These are phyloP conservation scores for Pleurotus eryngii DNA, from an alignment of 768 basidiomycete species.

Conservation along the genomic window DNA sequence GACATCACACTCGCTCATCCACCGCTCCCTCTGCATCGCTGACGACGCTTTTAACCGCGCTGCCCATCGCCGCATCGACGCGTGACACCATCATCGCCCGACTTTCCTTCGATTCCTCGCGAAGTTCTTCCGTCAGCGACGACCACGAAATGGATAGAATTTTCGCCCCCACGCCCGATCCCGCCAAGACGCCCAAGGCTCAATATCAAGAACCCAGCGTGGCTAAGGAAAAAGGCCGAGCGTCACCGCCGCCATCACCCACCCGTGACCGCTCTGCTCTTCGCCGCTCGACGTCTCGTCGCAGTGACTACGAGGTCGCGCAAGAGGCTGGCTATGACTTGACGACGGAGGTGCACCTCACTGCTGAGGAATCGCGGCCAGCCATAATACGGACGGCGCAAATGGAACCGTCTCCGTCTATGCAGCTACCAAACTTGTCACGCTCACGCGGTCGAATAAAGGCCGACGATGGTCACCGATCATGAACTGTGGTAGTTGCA, in stretches of 20 bases:
- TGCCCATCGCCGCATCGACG: constrained; percentile 50
- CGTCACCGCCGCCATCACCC: neutral
- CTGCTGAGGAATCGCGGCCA: constrained; percentile 16
- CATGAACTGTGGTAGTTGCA: neutral
- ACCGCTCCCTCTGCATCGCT: constrained; percentile 25
- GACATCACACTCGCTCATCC: constrained; percentile 6
- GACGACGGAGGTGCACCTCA: neutral
- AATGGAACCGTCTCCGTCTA: constrained; percentile 50
- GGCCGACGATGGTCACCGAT: neutral
- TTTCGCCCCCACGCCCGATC: constrained; percentile 14
- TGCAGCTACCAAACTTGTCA: constrained; percentile 38
- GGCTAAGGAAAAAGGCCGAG: neutral
- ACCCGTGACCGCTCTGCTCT: constrained; percentile 4
- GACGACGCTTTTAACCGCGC: constrained; percentile 40
- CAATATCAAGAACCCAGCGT: constrained; percentile 3
- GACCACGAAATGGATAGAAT: constrained; percentile 46
- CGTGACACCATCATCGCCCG: constrained; percentile 53
- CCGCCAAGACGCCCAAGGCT: constrained; percentile 14
- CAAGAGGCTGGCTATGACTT: neutral
- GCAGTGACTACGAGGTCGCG: constrained; percentile 1
- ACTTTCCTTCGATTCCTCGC: constrained; percentile 46
- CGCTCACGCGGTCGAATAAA: no score
- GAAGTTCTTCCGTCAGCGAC: constrained; percentile 27
- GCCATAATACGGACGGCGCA: constrained; percentile 44
- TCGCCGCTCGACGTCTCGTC: constrained; percentile 13